phyloP scores from a whole-genome alignment of 2,329 filamentous ascomycete species.

The Xylaria sp. region DNA sequence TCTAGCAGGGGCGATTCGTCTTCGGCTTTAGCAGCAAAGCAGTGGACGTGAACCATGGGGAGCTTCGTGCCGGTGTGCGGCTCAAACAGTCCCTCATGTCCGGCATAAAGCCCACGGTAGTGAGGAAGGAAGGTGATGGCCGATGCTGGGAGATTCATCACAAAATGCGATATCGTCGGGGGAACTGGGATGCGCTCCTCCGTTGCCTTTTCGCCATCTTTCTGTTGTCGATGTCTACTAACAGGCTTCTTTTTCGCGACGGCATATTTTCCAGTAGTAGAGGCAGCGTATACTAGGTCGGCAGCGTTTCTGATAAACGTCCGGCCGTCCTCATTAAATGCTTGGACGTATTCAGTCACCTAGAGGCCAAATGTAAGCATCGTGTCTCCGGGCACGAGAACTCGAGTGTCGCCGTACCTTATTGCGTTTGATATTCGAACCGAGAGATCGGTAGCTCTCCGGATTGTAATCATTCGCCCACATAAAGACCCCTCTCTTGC shows the following conservation, averaged over 20 bases:
- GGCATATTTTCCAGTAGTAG: conserved; percentile 57
- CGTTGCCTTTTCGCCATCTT: conserved; percentile 36
- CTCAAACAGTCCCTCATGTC: conserved; percentile 68
- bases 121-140: conserved; percentile 79
- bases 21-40: conserved; percentile 84
- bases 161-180: conserved; percentile 83
- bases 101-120: conserved; percentile 83
- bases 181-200: conserved; percentile 63
- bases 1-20: conserved; percentile 69
- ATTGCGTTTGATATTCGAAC: conserved; percentile 74
- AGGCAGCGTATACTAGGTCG: conserved; percentile 61
- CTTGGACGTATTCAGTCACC: conserved; percentile 71
- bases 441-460: conserved; percentile 77
- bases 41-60: conserved; percentile 91
- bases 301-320: conserved; percentile 78
- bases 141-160: conserved; percentile 95
- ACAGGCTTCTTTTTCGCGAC: conserved; percentile 58
- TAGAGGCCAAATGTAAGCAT: conserved; percentile 38
- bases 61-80: conserved; percentile 65
- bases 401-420: conserved; percentile 61
- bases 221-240: conserved; percentile 44
- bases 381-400: neutral
- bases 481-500: conserved; percentile 87
- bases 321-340: conserved; percentile 83
- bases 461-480: conserved; percentile 98